Evolutionary conservation across 805 yeast species (phyloP).

Genomic region (Ogataea henricii): DNA sequence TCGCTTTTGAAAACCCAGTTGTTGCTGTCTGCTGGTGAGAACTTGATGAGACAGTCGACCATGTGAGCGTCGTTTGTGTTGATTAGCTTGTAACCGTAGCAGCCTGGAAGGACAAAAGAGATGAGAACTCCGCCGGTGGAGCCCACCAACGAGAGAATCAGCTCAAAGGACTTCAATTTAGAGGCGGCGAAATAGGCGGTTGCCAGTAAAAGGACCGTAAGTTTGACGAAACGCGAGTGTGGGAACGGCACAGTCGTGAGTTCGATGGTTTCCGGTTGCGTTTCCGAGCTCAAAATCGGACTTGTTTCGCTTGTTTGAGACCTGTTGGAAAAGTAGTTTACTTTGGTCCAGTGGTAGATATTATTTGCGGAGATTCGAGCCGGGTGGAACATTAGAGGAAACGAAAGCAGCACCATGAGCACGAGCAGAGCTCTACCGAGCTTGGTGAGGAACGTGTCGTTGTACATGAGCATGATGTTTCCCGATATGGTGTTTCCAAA

Average conservation of each 20-base stretch:
- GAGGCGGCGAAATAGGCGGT: slow-evolving; percentile 59
- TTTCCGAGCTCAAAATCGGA: slow-evolving; percentile 8
- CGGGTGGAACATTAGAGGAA: slow-evolving; percentile 81
- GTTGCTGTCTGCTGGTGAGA: slow-evolving; percentile 28
- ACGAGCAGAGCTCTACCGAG: slow-evolving; percentile 65
- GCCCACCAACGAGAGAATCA: slow-evolving; percentile 72
- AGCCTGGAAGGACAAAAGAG: slow-evolving; percentile 76
- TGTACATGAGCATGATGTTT: slow-evolving; percentile 70
- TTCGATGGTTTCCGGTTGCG: neutral
- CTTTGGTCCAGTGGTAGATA: slow-evolving; percentile 49
- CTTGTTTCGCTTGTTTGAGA: neutral
- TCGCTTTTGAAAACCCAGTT: slow-evolving; percentile 26
- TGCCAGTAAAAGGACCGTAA: slow-evolving; percentile 50
- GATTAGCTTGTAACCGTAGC: slow-evolving; percentile 67
- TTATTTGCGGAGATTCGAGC: slow-evolving; percentile 74
- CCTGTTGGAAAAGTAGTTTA: neutral
- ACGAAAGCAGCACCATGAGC: slow-evolving; percentile 72
- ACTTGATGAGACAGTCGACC: slow-evolving; percentile 14
- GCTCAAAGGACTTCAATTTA: slow-evolving; percentile 62
- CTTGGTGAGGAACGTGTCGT: slow-evolving; percentile 48
- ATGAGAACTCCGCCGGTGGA: slow-evolving; percentile 83
- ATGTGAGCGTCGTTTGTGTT: slow-evolving; percentile 27
- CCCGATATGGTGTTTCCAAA: slow-evolving; percentile 69
- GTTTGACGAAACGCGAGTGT: slow-evolving; percentile 44
- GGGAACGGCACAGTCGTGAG: slow-evolving; percentile 46